phyloP scores from a whole-genome alignment of 805 yeast genomes.

The Ogataea trehalophila region DNA sequence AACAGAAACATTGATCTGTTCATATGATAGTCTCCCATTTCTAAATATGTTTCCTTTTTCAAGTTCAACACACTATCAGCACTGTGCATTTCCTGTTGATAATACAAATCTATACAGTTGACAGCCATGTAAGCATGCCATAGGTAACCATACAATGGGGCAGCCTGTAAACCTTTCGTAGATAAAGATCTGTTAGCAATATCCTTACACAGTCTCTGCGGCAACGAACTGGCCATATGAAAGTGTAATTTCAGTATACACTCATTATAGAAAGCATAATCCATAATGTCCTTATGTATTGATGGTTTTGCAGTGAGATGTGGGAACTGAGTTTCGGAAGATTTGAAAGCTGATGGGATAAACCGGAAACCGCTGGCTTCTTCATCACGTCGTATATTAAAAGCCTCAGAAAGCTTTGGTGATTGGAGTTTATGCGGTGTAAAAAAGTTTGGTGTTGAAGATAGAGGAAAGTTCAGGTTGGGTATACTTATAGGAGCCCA shows the following conservation, averaged over 20 bases:
- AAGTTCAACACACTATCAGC: constrained; percentile 18
- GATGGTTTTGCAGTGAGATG: constrained; percentile 6
- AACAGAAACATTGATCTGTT: constrained; percentile 18
- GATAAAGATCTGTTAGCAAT: constrained; percentile 10
- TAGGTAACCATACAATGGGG: constrained; percentile 14
- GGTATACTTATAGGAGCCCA: too few relatives aligned
- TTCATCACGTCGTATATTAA: too few relatives aligned
- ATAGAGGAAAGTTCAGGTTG: too few relatives aligned
- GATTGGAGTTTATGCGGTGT: too few relatives aligned
- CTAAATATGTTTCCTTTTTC: constrained; percentile 11
- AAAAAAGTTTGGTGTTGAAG: too few relatives aligned
- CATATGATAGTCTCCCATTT: constrained; percentile 20
- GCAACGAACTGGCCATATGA: constrained; percentile 15
- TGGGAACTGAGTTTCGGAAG: constrained; percentile 16
- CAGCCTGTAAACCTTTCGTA: constrained; percentile 4
- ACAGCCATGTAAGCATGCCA: constrained; percentile 20
- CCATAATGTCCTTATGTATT: constrained; percentile 10
- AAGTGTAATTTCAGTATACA: constrained; percentile 11
- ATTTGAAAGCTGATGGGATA: constrained; percentile 14
- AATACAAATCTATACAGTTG: constrained; percentile 17
- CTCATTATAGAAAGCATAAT: constrained; percentile 17
- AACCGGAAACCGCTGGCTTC: background rate
- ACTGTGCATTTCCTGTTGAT: constrained; percentile 17
- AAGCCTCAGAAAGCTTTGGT: too few relatives aligned
- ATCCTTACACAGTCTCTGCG: constrained; percentile 16